These are phyloP conservation scores for Podospora sp. DNA, from an alignment of 495 filamentous ascomycete species.

Conservation along the genomic window DNA sequence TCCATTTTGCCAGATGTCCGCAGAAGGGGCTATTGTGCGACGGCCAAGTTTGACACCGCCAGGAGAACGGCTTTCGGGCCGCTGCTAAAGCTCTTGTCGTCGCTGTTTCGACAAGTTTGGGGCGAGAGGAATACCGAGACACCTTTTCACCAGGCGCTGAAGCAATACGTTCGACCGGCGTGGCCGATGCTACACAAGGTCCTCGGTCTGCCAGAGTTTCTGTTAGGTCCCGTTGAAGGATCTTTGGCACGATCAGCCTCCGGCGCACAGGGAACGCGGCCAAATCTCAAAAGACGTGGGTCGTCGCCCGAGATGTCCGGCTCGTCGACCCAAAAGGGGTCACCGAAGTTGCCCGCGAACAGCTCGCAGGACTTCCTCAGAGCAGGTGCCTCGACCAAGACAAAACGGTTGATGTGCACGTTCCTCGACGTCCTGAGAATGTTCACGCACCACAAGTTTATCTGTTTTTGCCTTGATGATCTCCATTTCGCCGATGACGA, in stretches of 20 bases:
- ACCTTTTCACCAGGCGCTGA: constrained; percentile 74
- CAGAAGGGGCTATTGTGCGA: constrained; percentile 76
- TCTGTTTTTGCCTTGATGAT: constrained; percentile 84
- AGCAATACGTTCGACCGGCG: constrained; percentile 70
- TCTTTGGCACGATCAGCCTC: constrained; percentile 23
- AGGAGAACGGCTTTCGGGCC: constrained; percentile 82
- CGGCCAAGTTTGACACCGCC: constrained; percentile 82
- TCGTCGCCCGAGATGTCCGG: constrained; percentile 46
- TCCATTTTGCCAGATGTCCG: constrained; percentile 74
- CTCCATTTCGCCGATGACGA: constrained; percentile 86
- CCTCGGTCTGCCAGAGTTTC: constrained; percentile 77
- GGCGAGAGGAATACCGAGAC: constrained; percentile 85
- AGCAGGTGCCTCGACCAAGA: constrained; percentile 68
- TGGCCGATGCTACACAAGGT: constrained; percentile 79
- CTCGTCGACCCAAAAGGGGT: constrained; percentile 16
- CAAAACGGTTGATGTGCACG: constrained; percentile 77
- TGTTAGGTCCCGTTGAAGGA: constrained; percentile 50
- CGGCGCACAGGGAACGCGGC: constrained; percentile 26
- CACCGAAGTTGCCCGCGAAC: constrained; percentile 41
- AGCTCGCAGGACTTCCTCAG: constrained; percentile 72
- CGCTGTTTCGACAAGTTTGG: constrained; percentile 86
- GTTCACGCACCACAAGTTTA: constrained; percentile 74
- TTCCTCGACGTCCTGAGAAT: constrained; percentile 82
- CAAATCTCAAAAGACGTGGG: constrained; percentile 38
- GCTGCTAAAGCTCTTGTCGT: constrained; percentile 75